Base-by-base conservation (phyloP, 1,284 basidiomycete species). In the Rhodotorula sp. region DNA sequence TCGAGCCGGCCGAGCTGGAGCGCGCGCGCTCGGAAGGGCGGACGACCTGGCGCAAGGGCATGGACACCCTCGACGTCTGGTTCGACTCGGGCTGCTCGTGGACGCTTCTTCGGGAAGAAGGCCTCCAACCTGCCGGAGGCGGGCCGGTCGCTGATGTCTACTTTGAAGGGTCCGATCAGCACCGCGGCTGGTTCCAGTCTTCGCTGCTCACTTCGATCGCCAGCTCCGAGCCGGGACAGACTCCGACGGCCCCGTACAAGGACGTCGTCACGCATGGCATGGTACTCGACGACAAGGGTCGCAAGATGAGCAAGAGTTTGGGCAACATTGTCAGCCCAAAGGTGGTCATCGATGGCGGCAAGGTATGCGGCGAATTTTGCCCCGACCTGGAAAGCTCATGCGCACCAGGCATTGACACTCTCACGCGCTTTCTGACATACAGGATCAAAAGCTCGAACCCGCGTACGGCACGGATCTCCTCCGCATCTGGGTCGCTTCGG, bases 121-220 rank as follows among this genome's bases (percentile, higher is more conserved):
- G 54, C 5, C 29, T 74, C 78, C 74, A 63, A 70, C 57, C 70
- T 10, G 47, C 21, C 14, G 29, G 18, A 20, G 31, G 59, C 64
- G 34, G 78, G n/a, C 80, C 85, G 58, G 82, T 87, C 48, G 92
- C 95, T 0, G 93, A 99, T 79, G 86, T 98, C 18, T 96, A 93
- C 79, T 83, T 99, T 20, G 97, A 99, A 80, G 97, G 97, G 16
- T 92, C 92, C 0, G 97, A 99, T 81, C 97, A 99, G 81, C 96
- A 99, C 81, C 89, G 97, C 15, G 97, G 97, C 21, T 99, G 97
- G 97, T 99, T 99, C 85, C 97, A 99, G 81, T 96, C 93, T 66
- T 91, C 93, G 72, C 83, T 99, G 31, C 84, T 99, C 62, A 99
- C 96, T 2, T 87, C 89, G 6, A 83, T 97, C 8, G 88, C 89